phyloP scores from a whole-genome alignment of 106 monocot genomes.

The Posidonia australis region DNA sequence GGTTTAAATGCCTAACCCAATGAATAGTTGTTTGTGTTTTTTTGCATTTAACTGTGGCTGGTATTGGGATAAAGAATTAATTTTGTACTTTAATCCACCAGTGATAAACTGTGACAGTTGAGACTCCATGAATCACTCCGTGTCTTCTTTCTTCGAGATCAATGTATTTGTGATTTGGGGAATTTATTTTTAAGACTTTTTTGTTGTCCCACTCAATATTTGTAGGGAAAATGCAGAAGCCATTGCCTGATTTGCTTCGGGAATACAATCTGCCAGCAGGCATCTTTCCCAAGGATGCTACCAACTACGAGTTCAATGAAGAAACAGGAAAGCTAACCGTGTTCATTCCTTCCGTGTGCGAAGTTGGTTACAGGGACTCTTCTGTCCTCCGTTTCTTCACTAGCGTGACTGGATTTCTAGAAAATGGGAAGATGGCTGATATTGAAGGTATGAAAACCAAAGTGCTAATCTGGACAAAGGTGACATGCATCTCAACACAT shows the following conservation, averaged over 20 bases:
- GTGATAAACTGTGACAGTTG: too few relatives aligned
- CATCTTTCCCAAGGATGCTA: conserved; percentile 49
- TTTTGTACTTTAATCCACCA: too few relatives aligned
- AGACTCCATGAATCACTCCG: too few relatives aligned
- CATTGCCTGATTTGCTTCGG: conserved; percentile 62
- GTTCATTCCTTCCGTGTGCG: conserved; percentile 65
- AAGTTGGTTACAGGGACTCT: conserved; percentile 90
- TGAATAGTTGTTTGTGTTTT: too few relatives aligned
- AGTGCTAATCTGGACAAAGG: conserved; percentile 70
- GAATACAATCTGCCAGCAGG: conserved; percentile 74
- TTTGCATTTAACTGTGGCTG: too few relatives aligned
- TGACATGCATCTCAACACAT: conserved; percentile 46
- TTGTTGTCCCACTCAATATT: neutral
- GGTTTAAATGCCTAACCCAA: too few relatives aligned
- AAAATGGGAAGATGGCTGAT: conserved; percentile 72
- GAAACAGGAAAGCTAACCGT: conserved; percentile 60
- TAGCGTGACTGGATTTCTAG: conserved; percentile 60
- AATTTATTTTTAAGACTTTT: neutral
- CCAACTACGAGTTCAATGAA: conserved; percentile 22
- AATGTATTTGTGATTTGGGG: too few relatives aligned
- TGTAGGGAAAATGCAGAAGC: conserved; percentile 92
- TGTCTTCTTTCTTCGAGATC: too few relatives aligned
- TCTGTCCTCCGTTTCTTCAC: conserved; percentile 69
- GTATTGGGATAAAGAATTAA: too few relatives aligned
- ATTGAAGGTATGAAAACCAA: conserved; percentile 91